Conservation (phyloP, 1,284 basidiomycete genomes). For the Trichosporon coremiiforme region DNA sequence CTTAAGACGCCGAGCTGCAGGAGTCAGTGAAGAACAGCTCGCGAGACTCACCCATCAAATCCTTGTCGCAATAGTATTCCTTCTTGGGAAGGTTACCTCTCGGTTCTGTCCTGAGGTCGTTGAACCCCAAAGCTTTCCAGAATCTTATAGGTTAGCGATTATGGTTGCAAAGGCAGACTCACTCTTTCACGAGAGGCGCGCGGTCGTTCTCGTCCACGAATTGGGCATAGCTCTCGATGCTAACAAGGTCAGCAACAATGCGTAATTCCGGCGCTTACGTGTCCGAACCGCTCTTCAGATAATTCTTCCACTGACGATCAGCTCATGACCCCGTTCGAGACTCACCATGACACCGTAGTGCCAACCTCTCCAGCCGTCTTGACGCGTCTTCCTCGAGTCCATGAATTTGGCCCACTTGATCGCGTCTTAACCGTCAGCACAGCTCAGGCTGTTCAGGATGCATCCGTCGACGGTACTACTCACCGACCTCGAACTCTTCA, state of each 20-base stretch:
- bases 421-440: conserved; percentile 31
- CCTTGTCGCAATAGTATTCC: conserved; percentile 30
- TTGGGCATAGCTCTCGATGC: conserved; percentile 23
- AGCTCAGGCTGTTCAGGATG: no score
- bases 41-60: conserved; percentile 33
- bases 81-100: conserved; percentile 28
- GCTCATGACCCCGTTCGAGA: not conserved
- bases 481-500: conserved; percentile 36
- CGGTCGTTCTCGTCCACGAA: conserved; percentile 23
- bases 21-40: no score
- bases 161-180: conserved; percentile 5
- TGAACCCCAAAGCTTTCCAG: conserved; percentile 33
- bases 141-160: conserved; percentile 31
- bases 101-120: conserved; percentile 32
- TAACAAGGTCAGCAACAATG: conserved; percentile 18
- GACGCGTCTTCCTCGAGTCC: conserved; percentile 30
- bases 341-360: conserved; percentile 45
- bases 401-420: conserved; percentile 41
- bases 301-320: conserved; percentile 39
- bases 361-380: conserved; percentile 36
- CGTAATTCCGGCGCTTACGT: conserved; percentile 28
- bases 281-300: conserved; percentile 41
- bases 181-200: conserved; percentile 29
- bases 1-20: conserved; percentile 2
- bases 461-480: conserved; percentile 18